Conservation (phyloP, 179 eudicot species). For the Spinacia oleracea region DNA sequence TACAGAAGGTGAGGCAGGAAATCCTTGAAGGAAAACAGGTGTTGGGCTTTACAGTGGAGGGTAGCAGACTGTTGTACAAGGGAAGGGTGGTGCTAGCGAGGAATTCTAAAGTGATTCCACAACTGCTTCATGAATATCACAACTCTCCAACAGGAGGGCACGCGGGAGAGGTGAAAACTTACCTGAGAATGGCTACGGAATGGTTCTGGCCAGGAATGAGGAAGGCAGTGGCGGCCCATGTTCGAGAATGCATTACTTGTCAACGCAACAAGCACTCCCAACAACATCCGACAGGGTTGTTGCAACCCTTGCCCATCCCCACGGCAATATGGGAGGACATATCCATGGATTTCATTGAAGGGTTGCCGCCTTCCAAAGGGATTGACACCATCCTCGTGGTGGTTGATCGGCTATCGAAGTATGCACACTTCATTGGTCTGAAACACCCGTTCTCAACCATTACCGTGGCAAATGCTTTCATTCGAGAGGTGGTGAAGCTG, state of each 20-base stretch:
- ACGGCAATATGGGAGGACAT: not conserved
- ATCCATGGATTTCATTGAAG: not conserved
- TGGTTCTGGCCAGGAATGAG: not conserved
- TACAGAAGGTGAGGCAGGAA: too few relatives aligned
- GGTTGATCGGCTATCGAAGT: not conserved
- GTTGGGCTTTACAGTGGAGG: too few relatives aligned
- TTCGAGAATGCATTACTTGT: not conserved
- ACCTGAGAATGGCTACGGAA: not conserved
- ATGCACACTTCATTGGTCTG: slow-evolving; percentile 3
- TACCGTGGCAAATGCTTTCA: not conserved
- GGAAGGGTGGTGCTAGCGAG: too few relatives aligned
- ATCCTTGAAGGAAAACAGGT: too few relatives aligned
- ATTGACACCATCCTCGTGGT: not conserved
- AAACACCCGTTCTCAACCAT: not conserved
- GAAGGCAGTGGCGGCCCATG: not conserved
- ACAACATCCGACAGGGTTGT: not conserved
- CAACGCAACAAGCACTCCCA: not conserved
- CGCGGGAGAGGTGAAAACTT: too few relatives aligned
- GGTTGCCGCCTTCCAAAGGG: not conserved
- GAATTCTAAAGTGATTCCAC: too few relatives aligned
- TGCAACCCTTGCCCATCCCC: not conserved
- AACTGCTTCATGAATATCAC: not conserved
- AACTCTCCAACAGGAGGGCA: not conserved
- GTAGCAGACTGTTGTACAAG: too few relatives aligned
- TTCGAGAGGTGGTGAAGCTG: not conserved